Evolutionary conservation across 2,329 filamentous ascomycete species (phyloP), one percentile per base, ranked within the genome.

Genomic region (Elsinoe perseae): DNA sequence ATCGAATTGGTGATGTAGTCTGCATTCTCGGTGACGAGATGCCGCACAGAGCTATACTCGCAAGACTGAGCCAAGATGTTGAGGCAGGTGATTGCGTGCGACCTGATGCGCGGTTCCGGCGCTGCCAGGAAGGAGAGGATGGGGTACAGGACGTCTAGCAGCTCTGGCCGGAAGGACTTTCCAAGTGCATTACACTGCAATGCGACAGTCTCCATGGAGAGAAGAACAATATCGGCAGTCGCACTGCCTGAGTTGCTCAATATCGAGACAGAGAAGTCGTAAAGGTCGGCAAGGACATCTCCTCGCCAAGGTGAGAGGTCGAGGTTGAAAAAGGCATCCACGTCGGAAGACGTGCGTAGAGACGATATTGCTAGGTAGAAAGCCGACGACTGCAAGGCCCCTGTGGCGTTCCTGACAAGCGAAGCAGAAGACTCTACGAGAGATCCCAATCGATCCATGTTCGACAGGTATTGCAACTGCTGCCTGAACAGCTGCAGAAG

Each of bases 1-100:
- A 98, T 83, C 0, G 93, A 89, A 66, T 97, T 97, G 59, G 97
- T 85, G 72, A 98, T 87, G 68, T 98, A 98, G 70, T 98, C 93
- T 14, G 89, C 91, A 59, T 98, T 98, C 54, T 87, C 83, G 25
- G 97, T 81, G 36, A 98, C 85, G 61, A 98, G 75, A 14, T 87
- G 83, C 23, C 86, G 85, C 3, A 92, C 86, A 63, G 79, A 84
- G 0, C 67, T 60, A 64, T 97, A 98, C 1, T 80, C 82, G 64
- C 89, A 96, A 0, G 85, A 79, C 2, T 71, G 66, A 1, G 92
- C 85, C n/a, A 96, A 76, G 16, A 83, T 81, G 65, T 96, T 93
- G 12, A 98, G 77, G 32, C 87, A 87, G 3, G 83, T 81, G 60
- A 96, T 86, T 4, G 92, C 89, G 68, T 97, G 91, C 28, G 82